Base-by-base conservation (phyloP, 495 filamentous ascomycete genomes). In the Daldinia concentrica region DNA sequence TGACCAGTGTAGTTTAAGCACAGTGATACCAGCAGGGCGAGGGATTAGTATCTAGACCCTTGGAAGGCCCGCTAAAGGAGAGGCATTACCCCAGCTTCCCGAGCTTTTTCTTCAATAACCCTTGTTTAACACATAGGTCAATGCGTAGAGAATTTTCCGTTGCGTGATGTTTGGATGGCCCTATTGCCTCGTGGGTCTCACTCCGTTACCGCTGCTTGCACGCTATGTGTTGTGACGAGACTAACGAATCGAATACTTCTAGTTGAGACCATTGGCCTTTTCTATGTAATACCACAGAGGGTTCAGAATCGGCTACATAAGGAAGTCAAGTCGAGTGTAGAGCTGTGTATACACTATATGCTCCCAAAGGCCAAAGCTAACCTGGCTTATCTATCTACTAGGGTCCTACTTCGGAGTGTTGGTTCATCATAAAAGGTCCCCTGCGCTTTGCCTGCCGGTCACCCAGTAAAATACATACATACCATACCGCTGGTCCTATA, bases 71-170 rank as follows among this genome's bases (percentile, higher is more conserved):
- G 61, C 60, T 58, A 52, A 51, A 72, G 64, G 66, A 58, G 71
- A 68, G 52, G 30, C 32, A 43, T 37, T 36, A 64, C 54, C 69
- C 64, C 30, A 36, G 69, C 48, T 30, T 56, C 54, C 55, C 50
- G 64, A 58, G 43, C 45, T 56, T 51, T 69, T 52, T 69, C 58
- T 37, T 63, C 50, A 37, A 59, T 26, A 48, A 62, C 50, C 62
- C 71, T 62, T 32, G 65, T 39, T 34, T 58, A 62, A 37, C 36
- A 51, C 32, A 63, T 58, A 26, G 71, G 71, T 69, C 71, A 69
- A 63, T 62, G 71, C 71, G 66, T 56, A 29, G 11, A 66, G 66
- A 73, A 73, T 58, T 66, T 69, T 69, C 71, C 66, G 62, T 59
- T 45, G 37, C 32, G 32, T 68, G 22, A 48, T 39, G 54, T 57